Base-by-base conservation (phyloP, 495 filamentous ascomycete species). In the Bryoglossum gracile region DNA sequence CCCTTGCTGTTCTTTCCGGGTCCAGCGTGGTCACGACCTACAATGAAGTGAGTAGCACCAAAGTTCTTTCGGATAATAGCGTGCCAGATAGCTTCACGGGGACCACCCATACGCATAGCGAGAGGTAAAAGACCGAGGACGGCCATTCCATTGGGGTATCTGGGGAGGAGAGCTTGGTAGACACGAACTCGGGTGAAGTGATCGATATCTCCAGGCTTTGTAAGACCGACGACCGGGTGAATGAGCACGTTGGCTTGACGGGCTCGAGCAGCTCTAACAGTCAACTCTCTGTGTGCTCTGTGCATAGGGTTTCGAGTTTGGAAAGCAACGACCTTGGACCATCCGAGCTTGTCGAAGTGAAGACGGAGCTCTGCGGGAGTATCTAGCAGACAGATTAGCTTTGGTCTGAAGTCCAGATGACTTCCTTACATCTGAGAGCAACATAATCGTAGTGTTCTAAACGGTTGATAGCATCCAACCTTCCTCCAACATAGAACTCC, bases 31-130 rank as follows among this genome's bases (percentile, higher is more conserved):
- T 98, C 92, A 69, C 92, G 87, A 22, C 92, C 92, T 47, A 98
- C 90, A 61, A 98, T 98, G 79, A 98, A 98, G 77, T 98, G 92
- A 11, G 94, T 97, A 30, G 91, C 89, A 55, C 92, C 92, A 71
- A 95, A 89, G 70, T 98, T 98, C 80, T 97, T 98, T 60, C 92
- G 89, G 77, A 98, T 98, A 62, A 98, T 97, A 55, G 92, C 92
- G 75, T 98, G 92, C 92, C 92, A 98, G 71, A 98, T 89, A 55
- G 92, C 92, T 75, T 98, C 92, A 56, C 92, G 86, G 42, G 92
- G 92, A 57, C 92, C 92, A 58, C 89, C 92, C 92, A 98, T 98
- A 62, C 92, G 86, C 92, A 98, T 98, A 53, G 92, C 92, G 43
- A 98, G 75, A 36, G 90, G 89, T 3, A 98, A 78, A 30, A 98